Evolutionary conservation across 2,329 filamentous ascomycete genomes (phyloP), one percentile per base, ranked within the genome.

Genomic region (Botryotinia narcissicola): DNA sequence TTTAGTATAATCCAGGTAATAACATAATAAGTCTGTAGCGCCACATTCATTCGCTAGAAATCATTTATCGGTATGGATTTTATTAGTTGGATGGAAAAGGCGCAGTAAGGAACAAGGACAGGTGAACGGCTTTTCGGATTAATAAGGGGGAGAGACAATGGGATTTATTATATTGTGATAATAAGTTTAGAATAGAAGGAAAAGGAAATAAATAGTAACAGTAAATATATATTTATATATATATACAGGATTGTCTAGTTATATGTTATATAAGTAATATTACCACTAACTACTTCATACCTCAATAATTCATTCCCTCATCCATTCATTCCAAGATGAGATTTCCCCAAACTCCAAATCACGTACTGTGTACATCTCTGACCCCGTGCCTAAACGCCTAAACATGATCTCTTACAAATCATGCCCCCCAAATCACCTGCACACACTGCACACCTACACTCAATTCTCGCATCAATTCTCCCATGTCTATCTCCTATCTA

Each of bases 21-120:
- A 40, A 40, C 40, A 40, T 40, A 40, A 40, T 42, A 46, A 22
- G 44, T 46, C 59, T 37, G 35, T 70, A 71, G 69, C 69, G 69
- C 69, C 44, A 42, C 69, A 71, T 54, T 71, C 40, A 48, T 64
- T 71, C 69, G 69, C 59, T 71, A 61, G 57, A 62, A 61, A 64
- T 64, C 42, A 35, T 48, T 32, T 1, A 37, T 37, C 9, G 35
- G 35, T 37, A 37, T 9, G 1, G 2, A 35, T 46, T 46, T 70
- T 70, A n/a, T 42, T 4, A 37, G 37, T 37, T 40, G 12, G 40
- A 68, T 32, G 8, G 37, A 68, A n/a, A 68, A 68, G 68, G 42
- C 48, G 48, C 48, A 12, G 46, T 48, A 25, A 40, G 40, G 18
- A 61, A 25, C 20, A 32, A 69, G 54, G 37, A 44, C 4, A 22